Evolutionary conservation across 116 monocot species (phyloP).

Genomic region (Papilionanthe hybrid): DNA sequence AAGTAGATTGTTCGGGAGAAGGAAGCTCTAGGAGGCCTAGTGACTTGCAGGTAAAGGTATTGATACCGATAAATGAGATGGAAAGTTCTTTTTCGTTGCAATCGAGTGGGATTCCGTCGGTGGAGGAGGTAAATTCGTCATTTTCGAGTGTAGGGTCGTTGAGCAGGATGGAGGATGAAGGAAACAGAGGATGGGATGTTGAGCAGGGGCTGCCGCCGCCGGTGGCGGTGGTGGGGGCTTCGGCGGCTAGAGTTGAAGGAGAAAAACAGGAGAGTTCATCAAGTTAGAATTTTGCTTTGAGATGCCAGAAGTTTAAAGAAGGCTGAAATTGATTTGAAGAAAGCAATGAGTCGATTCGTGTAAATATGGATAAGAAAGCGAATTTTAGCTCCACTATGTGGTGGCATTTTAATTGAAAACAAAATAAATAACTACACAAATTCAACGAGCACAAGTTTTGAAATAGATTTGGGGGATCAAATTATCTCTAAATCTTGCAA

Average conservation of each 20-base stretch:
- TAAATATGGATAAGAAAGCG: too few species aligned
- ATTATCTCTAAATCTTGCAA: too few species aligned
- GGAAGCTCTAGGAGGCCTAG: background rate
- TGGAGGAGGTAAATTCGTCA: conserved; percentile 21
- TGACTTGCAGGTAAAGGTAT: background rate
- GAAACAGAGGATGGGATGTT: background rate
- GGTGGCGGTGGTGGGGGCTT: background rate
- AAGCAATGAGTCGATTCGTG: too few species aligned
- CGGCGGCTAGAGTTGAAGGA: background rate
- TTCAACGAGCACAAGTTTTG: too few species aligned
- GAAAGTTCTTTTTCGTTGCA: conserved; percentile 12
- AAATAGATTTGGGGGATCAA: too few species aligned
- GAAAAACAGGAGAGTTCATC: background rate
- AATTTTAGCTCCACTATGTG: too few species aligned
- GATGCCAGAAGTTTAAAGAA: too few species aligned
- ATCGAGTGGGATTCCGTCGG: conserved; percentile 8
- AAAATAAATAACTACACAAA: too few species aligned
- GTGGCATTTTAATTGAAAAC: too few species aligned
- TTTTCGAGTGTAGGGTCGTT: conserved; percentile 7
- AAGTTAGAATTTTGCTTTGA: too few species aligned
- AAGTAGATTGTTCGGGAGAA: conserved; percentile 15
- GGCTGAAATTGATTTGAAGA: too few species aligned
- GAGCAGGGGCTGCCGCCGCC: background rate
- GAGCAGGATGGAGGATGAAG: background rate
- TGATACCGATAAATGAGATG: background rate